Evolutionary conservation across 1,284 basidiomycete species (phyloP), one percentile per base, ranked within the genome.

Genomic region (Sutorius eximius): DNA sequence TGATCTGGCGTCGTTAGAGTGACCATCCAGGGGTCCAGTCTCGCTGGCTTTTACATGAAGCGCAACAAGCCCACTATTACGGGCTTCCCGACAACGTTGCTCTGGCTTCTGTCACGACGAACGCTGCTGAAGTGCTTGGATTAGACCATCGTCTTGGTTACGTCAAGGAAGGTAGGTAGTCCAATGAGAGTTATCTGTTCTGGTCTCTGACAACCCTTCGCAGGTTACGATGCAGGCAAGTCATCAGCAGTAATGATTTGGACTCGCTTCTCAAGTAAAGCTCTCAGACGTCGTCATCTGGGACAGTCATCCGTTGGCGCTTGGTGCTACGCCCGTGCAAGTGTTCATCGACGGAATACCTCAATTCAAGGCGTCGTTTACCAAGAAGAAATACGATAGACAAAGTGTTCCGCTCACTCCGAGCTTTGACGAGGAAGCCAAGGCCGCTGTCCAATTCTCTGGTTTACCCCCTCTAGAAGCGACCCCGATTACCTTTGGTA

Each of bases 271-370:
- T 57, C 24, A 56, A 36, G 33, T 15, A 16, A 24, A 29, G 3
- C 2, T 66, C 64, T 72, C 55, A 84, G 89, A 95, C 69, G 61
- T 95, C n/a, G 91, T 94, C 16, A 77, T 95, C 5, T 95, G 93
- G 93, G 91, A 95, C 61, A 87, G 83, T 22, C 92, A 93, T 71
- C 93, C 93, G 0, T 79, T 95, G 29, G 74, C 84, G 0, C 76
- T 94, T 3, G 86, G 87, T 10, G 82, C 76, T 63, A 90, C 81
- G 63, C 93, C 82, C 64, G 82, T 73, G 34, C 85, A 89, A 65
- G 86, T 89, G 12, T 83, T 82, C 67, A 82, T 88, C 37, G 86
- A 89, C 59, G 87, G 86, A 8, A 82, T 87, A 44, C 74, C 80
- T 4, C 86, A 89, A 62, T 63, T 88, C 16, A 57, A 69, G 13